Evolutionary conservation across 805 yeast genomes (phyloP), one percentile per base, ranked within the genome.

Genomic region (Candida ovalis): DNA sequence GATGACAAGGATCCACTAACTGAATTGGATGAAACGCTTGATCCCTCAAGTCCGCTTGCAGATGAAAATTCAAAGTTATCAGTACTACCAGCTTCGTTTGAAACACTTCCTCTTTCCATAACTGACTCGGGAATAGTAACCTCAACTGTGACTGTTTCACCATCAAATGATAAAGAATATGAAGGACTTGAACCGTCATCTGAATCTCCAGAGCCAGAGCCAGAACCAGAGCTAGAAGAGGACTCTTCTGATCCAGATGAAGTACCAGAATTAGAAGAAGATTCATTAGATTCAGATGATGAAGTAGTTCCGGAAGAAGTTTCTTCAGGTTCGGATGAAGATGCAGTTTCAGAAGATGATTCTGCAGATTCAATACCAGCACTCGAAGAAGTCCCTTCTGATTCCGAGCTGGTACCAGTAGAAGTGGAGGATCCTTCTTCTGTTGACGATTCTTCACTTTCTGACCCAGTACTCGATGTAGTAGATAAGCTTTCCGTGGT

Each of bases 71-170:
- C 48, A 35, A 50, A 50, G 47, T 50, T 50, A 9, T 37, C 42
- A 28, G 45, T 32, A 39, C 44, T 38, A 33, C 42, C 24, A 19
- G 47, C 40, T 9, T 39, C 28, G 35, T 46, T 44, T 7, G 47
- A 21, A 7, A 50, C 45, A 6, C 41, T 25, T 17, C 53, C 50
- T 22, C 25, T 27, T 10, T 41, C 37, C 43, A 39, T 44, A 45
- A 50, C 44, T 21, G 43, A 36, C 15, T 40, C 41, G 3, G 53
- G 53, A 27, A 50, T 19, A n/a, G 39, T 44, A 41, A 50, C 44
- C 21, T 33, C 43, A 21, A 50, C 43, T 17, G 25, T 15, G 17
- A 47, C 47, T 3, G 33, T 32, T 32, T 47, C 46, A 18, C 47
- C 50, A 21, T 40, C 42, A 30, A 43, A 47, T 3, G 28, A 27